These are phyloP conservation scores for Zopfia rhizophila DNA, from an alignment of 2,329 filamentous ascomycete genomes.

Conservation along the genomic window DNA sequence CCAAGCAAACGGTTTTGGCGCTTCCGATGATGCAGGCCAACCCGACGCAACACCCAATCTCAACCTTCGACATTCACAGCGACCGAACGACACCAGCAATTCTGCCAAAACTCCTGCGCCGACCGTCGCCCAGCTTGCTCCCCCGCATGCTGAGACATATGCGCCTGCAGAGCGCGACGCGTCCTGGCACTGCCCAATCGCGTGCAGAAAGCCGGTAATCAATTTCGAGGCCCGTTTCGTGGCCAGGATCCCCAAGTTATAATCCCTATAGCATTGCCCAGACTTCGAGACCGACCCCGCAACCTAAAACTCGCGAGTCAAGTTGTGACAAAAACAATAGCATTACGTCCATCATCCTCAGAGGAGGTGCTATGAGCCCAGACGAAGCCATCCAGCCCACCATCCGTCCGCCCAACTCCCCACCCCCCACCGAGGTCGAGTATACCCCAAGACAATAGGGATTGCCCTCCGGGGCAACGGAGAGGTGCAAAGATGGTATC, in stretches of 20 bases:
- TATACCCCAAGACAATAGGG: conserved; percentile 4
- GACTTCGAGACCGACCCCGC: conserved; percentile 20
- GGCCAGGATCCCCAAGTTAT: conserved; percentile 43
- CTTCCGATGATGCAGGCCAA: conserved; percentile 8
- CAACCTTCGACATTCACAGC: too few species aligned
- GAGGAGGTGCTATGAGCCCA: too few species aligned
- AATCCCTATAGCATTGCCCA: conserved; percentile 31
- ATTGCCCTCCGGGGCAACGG: conserved; percentile 9
- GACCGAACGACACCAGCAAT: neutral
- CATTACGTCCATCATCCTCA: too few species aligned
- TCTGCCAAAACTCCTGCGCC: too few species aligned
- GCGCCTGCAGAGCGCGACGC: conserved; percentile 19
- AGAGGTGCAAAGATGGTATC: conserved; percentile 34
- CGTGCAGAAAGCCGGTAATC: too few species aligned
- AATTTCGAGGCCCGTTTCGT: conserved; percentile 30
- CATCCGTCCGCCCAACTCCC: conserved; percentile 27
- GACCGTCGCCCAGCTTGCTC: neutral
- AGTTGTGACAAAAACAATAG: conserved; percentile 28
- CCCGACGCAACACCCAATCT: too few species aligned
- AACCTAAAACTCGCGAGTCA: conserved; percentile 15
- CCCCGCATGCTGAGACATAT: conserved; percentile 14
- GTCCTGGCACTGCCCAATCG: conserved; percentile 22
- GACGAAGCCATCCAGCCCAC: too few species aligned
- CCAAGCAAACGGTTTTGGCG: too few species aligned
- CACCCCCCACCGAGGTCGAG: conserved; percentile 23